Conservation (phyloP, 176 grass and related monocot genomes). For the Puya raimondii region DNA sequence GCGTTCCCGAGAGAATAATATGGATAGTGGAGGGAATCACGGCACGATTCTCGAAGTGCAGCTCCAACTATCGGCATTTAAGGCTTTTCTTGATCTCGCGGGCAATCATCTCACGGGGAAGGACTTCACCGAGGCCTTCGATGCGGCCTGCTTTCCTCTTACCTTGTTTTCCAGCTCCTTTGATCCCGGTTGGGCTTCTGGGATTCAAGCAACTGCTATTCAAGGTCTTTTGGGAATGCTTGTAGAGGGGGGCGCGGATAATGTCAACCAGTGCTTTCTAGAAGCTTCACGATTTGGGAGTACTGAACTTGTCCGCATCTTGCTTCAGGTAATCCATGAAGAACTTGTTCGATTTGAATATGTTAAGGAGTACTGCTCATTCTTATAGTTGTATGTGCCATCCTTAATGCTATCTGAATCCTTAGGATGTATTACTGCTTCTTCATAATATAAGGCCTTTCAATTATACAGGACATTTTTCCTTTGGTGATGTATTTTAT, state of each 20-base stretch:
- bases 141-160: slow-evolving; percentile 94
- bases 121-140: slow-evolving; percentile 95
- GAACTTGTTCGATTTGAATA: not conserved
- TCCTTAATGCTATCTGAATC: too few species aligned
- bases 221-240: slow-evolving; percentile 80
- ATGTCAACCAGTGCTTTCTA: slow-evolving; percentile 98
- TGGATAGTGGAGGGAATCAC: slow-evolving; percentile 38
- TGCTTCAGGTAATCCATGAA: slow-evolving; percentile 51
- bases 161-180: slow-evolving; percentile 85
- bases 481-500: too few species aligned
- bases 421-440: too few species aligned
- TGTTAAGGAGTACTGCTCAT: not conserved
- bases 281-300: slow-evolving; percentile 93
- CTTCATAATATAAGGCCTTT: too few species aligned
- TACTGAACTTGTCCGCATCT: slow-evolving; percentile 86
- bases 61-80: slow-evolving; percentile 76
- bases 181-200: slow-evolving; percentile 75
- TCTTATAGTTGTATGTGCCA: too few species aligned
- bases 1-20: slow-evolving; percentile 32
- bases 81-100: slow-evolving; percentile 80
- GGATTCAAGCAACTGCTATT: slow-evolving; percentile 57
- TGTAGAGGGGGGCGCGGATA: slow-evolving; percentile 94
- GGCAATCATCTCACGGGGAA: slow-evolving; percentile 88
- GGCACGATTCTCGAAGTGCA: slow-evolving; percentile 77
- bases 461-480: too few species aligned